A percentile compares a stretch with the other conserved stretches of the same genome.
phyloP scores from a whole-genome alignment of 257 asterid species.

The Voacanga thouarsii region DNA sequence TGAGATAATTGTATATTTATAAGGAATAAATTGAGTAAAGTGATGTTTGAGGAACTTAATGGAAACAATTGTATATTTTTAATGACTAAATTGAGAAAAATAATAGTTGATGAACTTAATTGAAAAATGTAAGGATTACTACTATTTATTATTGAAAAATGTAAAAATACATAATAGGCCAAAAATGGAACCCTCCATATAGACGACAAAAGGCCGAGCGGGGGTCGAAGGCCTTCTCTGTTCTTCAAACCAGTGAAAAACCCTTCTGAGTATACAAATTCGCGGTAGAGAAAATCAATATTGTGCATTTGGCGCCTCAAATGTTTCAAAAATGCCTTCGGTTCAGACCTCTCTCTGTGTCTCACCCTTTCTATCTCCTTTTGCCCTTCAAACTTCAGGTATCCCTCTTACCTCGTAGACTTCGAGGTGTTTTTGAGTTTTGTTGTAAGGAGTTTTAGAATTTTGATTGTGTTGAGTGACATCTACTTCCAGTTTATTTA shows the following conservation, averaged over 20 bases:
- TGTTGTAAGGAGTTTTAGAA: background rate
- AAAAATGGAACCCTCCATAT: too few relatives aligned
- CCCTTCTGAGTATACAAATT: background rate
- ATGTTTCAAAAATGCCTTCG: background rate
- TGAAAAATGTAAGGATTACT: too few relatives aligned
- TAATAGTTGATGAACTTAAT: too few relatives aligned
- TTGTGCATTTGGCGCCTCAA: slow-evolving; percentile 24
- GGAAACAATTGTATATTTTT: too few relatives aligned
- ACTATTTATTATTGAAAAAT: too few relatives aligned
- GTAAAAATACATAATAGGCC: too few relatives aligned
- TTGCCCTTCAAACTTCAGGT: slow-evolving; percentile 13
- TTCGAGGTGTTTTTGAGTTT: background rate
- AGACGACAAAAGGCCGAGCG: background rate
- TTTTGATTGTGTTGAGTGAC: background rate
- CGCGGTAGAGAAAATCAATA: background rate
- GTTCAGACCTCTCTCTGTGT: background rate
- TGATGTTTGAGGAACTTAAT: too few relatives aligned
- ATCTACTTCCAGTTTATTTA: background rate
- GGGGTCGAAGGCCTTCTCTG: background rate
- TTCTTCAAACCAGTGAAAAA: background rate
- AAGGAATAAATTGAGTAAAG: too few relatives aligned
- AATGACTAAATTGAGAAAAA: too few relatives aligned
- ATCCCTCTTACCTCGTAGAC: background rate
- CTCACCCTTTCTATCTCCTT: background rate
- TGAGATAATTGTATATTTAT: too few relatives aligned